These are phyloP conservation scores for Clitocybe nebularis DNA, from an alignment of 1,284 basidiomycete genomes.

Conservation along the genomic window DNA sequence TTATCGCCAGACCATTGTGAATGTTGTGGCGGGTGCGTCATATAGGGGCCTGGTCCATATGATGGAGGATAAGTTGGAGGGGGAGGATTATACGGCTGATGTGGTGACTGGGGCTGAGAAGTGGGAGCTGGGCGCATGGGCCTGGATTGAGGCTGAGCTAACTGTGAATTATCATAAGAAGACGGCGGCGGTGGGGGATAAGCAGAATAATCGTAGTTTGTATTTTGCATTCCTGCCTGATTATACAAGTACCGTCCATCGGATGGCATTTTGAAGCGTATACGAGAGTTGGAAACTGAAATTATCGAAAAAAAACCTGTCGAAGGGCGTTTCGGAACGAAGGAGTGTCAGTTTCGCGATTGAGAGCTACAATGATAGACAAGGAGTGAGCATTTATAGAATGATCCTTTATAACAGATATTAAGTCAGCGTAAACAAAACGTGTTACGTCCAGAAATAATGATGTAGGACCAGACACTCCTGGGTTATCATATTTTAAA, in stretches of 20 bases:
- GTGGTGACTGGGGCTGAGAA: constrained; percentile 13
- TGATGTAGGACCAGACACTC: neutral
- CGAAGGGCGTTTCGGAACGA: neutral
- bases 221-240: constrained; percentile 36
- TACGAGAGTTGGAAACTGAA: neutral
- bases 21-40: constrained; percentile 8
- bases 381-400: constrained; percentile 8
- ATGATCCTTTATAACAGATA: neutral
- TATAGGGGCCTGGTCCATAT: constrained; percentile 11
- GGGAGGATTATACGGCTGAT: constrained; percentile 21
- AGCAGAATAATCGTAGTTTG: constrained; percentile 47
- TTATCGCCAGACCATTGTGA: constrained; percentile 18
- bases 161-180: constrained; percentile 13
- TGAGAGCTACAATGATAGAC: constrained; percentile 2
- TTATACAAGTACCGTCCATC: constrained; percentile 58
- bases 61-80: constrained; percentile 19
- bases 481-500: too few relatives aligned
- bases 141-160: constrained; percentile 14
- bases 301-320: neutral
- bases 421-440: constrained; percentile 8
- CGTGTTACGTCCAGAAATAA: constrained; percentile 8
- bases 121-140: constrained; percentile 7
- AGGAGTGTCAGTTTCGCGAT: neutral
- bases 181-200: constrained; percentile 29
- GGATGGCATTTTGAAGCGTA: constrained; percentile 37